phyloP scores from a whole-genome alignment of 768 basidiomycete genomes.

The Thelephora ganbajun region DNA sequence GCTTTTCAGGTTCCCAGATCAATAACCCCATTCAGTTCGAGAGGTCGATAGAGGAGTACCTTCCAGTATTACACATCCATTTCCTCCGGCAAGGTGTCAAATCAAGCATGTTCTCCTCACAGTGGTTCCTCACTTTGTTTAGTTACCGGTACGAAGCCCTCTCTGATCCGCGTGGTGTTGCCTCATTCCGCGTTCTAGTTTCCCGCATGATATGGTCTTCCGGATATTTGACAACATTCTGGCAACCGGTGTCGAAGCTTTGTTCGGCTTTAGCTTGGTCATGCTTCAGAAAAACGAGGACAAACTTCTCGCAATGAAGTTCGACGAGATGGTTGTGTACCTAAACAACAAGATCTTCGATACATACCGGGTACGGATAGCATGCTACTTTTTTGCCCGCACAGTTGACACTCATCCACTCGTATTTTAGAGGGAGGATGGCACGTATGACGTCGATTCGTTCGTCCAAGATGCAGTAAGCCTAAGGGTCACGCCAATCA shows the following conservation, averaged over 20 bases:
- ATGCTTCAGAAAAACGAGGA: constrained; percentile 85
- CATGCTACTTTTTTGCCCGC: background rate
- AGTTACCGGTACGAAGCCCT: constrained; percentile 65
- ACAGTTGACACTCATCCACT: background rate
- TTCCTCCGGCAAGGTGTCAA: constrained; percentile 90
- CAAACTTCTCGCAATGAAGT: constrained; percentile 62
- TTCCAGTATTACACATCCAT: constrained; percentile 88
- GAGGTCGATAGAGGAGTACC: constrained; percentile 79
- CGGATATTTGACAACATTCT: constrained; percentile 94
- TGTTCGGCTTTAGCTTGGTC: constrained; percentile 87
- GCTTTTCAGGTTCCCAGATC: background rate
- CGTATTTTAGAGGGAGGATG: constrained; percentile 1
- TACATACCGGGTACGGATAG: constrained; percentile 42
- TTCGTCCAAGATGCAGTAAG: constrained; percentile 83
- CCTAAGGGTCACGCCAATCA: constrained; percentile 85
- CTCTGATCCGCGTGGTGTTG: background rate
- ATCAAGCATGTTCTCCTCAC: constrained; percentile 96
- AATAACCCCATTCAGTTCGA: constrained; percentile 53
- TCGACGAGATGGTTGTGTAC: constrained; percentile 81
- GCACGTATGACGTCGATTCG: constrained; percentile 53
- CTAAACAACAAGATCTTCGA: constrained; percentile 77
- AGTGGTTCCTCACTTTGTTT: constrained; percentile 98
- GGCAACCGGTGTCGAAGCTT: constrained; percentile 93
- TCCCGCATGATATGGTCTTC: constrained; percentile 88
- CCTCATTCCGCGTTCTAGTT: constrained; percentile 30